Conservation (phyloP, 306 rosid species). For the Pachyrhizus erosus region DNA sequence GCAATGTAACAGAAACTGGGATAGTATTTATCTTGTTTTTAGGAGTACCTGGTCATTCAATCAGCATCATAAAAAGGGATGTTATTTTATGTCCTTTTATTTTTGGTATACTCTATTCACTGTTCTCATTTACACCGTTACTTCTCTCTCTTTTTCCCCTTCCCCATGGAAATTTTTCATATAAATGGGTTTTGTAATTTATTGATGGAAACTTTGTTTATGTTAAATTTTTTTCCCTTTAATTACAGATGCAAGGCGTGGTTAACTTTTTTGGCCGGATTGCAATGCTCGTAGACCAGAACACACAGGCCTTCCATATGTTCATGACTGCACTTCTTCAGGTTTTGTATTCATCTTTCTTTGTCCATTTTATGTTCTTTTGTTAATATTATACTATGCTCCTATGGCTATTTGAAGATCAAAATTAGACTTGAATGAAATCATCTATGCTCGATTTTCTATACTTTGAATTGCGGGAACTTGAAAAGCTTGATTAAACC, state of each 20-base stretch:
- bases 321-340: conserved; percentile 88
- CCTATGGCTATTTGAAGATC: conserved; percentile 13
- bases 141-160: neutral
- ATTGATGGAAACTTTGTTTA: neutral
- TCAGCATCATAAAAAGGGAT: neutral
- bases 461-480: conserved; percentile 43
- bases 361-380: conserved; percentile 8
- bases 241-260: conserved; percentile 73
- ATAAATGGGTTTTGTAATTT: neutral
- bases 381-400: neutral
- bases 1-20: conserved; percentile 13
- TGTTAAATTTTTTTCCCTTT: conserved; percentile 1
- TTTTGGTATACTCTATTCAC: neutral
- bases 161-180: neutral
- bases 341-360: conserved; percentile 53
- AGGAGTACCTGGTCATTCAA: neutral
- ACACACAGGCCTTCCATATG: conserved; percentile 85
- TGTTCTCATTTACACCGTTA: neutral
- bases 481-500: conserved; percentile 9
- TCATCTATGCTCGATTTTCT: conserved; percentile 42
- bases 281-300: conserved; percentile 78
- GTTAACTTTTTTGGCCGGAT: conserved; percentile 80
- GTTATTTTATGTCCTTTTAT: neutral
- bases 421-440: neutral
- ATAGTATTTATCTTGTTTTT: neutral